Evolutionary conservation across 441 rosid species (phyloP), one percentile per base, ranked within the genome.

Genomic region (Omphalea diandra): DNA sequence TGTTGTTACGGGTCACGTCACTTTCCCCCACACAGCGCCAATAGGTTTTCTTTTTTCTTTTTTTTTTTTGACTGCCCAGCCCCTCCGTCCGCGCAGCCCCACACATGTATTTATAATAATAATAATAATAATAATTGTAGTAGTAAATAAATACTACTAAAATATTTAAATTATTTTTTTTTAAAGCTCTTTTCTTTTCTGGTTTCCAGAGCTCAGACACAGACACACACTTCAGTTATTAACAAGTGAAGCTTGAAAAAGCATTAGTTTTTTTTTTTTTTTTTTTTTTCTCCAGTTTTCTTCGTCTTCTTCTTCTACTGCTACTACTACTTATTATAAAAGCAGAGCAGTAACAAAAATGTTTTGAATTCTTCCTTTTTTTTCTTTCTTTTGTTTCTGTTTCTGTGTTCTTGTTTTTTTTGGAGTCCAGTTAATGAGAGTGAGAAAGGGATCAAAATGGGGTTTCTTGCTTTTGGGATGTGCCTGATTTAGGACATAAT

Each of bases 51-150:
- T n/a, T n/a, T n/a, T n/a, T n/a, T n/a, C n/a, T n/a, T n/a, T n/a
- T n/a, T n/a, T n/a, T 62, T 38, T 81, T 86, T 86, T 85, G 84
- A 84, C 86, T 79, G 84, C 82, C 86, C 80, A 87, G n/a, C n/a
- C n/a, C n/a, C n/a, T n/a, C n/a, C n/a, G n/a, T n/a, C n/a, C n/a
- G n/a, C n/a, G n/a, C n/a, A n/a, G n/a, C n/a, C n/a, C n/a, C n/a
- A n/a, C n/a, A n/a, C n/a, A n/a, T n/a, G n/a, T n/a, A n/a, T n/a
- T n/a, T n/a, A n/a, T n/a, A n/a, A n/a, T n/a, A n/a, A n/a, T n/a
- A n/a, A n/a, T n/a, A n/a, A n/a, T n/a, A n/a, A n/a, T n/a, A n/a
- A n/a, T n/a, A n/a, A n/a, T n/a, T n/a, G n/a, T n/a, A n/a, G n/a
- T n/a, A n/a, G n/a, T n/a, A n/a, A n/a, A n/a, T n/a, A n/a, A n/a